These are phyloP conservation scores for Prunus campanulata DNA, from an alignment of 306 rosid species.

Conservation along the genomic window DNA sequence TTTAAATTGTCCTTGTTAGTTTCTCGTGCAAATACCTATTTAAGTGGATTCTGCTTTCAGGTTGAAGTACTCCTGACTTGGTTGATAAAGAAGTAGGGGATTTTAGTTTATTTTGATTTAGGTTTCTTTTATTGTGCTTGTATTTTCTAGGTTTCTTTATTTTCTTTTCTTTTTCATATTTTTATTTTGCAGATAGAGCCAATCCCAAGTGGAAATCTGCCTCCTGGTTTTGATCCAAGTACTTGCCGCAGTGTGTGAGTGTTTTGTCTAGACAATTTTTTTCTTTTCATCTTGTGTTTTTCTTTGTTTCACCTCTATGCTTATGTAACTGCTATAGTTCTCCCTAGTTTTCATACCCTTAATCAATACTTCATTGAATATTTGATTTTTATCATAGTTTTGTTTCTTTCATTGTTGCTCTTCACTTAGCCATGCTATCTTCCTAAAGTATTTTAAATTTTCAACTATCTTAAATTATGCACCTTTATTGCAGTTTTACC, in stretches of 20 bases:
- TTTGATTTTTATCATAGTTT: background rate
- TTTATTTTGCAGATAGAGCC: conserved; percentile 99
- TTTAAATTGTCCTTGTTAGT: background rate
- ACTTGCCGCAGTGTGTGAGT: conserved; percentile 99
- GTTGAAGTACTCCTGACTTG: conserved; percentile 20
- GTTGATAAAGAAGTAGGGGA: conserved; percentile 26
- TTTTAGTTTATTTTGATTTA: conserved; percentile 23
- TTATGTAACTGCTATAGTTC: conserved; percentile 9
- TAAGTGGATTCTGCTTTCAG: conserved; percentile 4
- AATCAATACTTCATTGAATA: background rate
- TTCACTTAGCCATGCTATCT: background rate
- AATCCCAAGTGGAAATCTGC: conserved; percentile 99
- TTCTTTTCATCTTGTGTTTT: conserved; percentile 1
- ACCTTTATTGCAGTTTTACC: background rate
- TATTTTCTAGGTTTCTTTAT: conserved; percentile 15
- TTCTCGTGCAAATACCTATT: conserved; percentile 4
- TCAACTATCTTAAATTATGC: background rate
- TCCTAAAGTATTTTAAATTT: background rate
- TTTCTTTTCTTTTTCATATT: conserved; percentile 43
- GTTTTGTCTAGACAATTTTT: conserved; percentile 53
- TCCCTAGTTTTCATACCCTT: background rate
- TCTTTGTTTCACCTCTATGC: conserved; percentile 20
- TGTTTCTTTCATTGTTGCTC: background rate
- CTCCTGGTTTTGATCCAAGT: conserved; percentile 99
- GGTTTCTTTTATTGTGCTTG: conserved; percentile 24